phyloP scores from a whole-genome alignment of 306 rosid genomes.

The Oxytropis ochrocephala region DNA sequence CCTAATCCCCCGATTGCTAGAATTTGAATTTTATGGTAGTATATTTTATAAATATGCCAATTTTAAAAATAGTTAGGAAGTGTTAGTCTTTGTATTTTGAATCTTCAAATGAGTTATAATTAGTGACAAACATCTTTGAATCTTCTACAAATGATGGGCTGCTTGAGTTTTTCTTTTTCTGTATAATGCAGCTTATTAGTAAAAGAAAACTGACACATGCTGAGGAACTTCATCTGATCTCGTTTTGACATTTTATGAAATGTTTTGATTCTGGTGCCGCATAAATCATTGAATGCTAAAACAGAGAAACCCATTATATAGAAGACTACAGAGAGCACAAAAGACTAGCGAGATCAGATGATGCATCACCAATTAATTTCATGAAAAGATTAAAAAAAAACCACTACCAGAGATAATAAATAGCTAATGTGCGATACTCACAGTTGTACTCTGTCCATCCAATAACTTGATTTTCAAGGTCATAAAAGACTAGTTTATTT shows the following conservation, averaged over 20 bases:
- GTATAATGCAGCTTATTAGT: neutral
- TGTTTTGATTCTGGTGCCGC: neutral
- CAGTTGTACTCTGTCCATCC: conserved; percentile 97
- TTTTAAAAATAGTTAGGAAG: neutral
- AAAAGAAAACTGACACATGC: neutral
- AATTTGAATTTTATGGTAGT: neutral
- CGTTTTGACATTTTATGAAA: neutral
- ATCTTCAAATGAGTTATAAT: neutral
- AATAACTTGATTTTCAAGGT: conserved; percentile 79
- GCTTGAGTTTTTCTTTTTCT: neutral
- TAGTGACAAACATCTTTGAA: neutral
- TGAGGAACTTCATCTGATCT: neutral
- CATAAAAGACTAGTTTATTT: conserved; percentile 82
- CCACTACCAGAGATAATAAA: neutral
- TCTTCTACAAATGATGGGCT: neutral
- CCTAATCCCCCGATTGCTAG: neutral
- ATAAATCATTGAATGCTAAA: neutral
- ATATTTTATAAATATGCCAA: neutral
- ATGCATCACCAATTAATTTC: neutral
- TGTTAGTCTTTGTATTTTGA: neutral
- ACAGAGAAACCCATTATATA: neutral
- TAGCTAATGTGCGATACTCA: conserved; percentile 37
- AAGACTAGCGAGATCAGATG: neutral
- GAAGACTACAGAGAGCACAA: neutral
- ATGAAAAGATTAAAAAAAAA: neutral